Evolutionary conservation across 768 basidiomycete species (phyloP).

Genomic region (Grammothele lineata): DNA sequence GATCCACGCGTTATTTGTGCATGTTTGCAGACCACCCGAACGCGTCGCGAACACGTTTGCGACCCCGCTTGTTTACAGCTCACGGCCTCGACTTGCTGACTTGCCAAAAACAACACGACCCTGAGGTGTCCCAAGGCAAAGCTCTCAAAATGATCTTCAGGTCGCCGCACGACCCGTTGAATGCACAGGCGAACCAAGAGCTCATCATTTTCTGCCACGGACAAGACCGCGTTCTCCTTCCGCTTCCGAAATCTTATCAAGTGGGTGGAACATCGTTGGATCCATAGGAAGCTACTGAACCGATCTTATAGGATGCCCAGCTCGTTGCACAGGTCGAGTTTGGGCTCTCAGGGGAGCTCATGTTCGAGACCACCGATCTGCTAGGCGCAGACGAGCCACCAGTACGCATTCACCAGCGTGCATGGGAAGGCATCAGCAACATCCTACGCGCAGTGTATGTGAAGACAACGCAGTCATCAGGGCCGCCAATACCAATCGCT

Average conservation of each 20-base stretch:
- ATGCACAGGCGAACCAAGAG: background rate
- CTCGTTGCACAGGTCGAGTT: conserved; percentile 3
- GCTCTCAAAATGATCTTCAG: background rate
- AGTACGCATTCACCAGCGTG: conserved; percentile 12
- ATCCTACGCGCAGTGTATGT: conserved; percentile 7
- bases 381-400: conserved; percentile 1
- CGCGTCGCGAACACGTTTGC: background rate
- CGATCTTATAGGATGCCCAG: conserved; percentile 6
- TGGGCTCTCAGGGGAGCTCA: conserved; percentile 1
- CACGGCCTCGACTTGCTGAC: background rate
- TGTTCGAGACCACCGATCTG: conserved; percentile 10
- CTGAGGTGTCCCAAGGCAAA: too few relatives aligned
- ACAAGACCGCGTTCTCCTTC: background rate
- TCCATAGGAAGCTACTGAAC: background rate
- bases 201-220: conserved; percentile 2
- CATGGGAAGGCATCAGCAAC: conserved; percentile 14
- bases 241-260: conserved; percentile 2
- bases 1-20: background rate
- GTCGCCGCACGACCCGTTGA: too few relatives aligned
- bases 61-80: background rate
- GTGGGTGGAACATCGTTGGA: background rate
- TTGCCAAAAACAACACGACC: too few relatives aligned
- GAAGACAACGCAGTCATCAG: background rate
- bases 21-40: background rate
- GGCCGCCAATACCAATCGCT: background rate